A percentile compares a stretch with the other conserved stretches of the same genome.
These are phyloP conservation scores for Sclerospora graminicola DNA, from an alignment of 352 stramenopile species.

Conservation along the genomic window DNA sequence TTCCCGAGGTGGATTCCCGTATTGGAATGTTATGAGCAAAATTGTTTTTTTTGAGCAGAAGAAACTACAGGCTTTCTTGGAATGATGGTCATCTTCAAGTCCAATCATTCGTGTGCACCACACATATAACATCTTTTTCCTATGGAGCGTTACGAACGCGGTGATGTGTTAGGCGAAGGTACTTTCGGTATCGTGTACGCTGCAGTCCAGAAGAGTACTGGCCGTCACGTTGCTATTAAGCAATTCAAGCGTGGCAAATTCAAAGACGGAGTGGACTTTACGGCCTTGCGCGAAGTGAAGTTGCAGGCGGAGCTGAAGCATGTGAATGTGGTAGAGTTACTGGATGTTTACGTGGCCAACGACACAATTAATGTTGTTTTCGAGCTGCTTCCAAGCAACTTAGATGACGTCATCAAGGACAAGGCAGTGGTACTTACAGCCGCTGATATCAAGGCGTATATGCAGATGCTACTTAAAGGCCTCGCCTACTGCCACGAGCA, in stretches of 20 bases:
- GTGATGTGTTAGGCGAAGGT: constrained; percentile 71
- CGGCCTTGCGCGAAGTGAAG: constrained; percentile 83
- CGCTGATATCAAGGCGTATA: constrained; percentile 81
- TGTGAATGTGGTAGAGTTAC: constrained; percentile 73
- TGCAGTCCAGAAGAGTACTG: constrained; percentile 65
- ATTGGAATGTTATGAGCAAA: too few species aligned
- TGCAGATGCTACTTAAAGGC: constrained; percentile 77
- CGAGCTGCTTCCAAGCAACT: constrained; percentile 78
- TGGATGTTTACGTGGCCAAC: constrained; percentile 83
- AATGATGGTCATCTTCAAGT: too few species aligned
- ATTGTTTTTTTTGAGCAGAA: too few species aligned
- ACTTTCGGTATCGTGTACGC: constrained; percentile 85
- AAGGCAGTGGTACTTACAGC: constrained; percentile 79
- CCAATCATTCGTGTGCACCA: background rate
- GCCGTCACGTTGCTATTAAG: constrained; percentile 71
- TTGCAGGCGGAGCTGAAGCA: constrained; percentile 82
- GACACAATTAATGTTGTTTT: constrained; percentile 88
- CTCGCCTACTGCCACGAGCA: constrained; percentile 75
- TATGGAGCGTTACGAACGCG: constrained; percentile 78
- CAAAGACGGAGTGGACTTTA: constrained; percentile 85
- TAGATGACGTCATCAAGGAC: constrained; percentile 86
- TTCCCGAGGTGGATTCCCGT: too few species aligned
- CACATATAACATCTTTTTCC: background rate
- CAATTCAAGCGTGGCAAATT: constrained; percentile 86
- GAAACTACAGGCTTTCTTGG: too few species aligned